These are phyloP conservation scores for Rosa lucieae DNA, from an alignment of 306 rosid genomes.

Conservation along the genomic window DNA sequence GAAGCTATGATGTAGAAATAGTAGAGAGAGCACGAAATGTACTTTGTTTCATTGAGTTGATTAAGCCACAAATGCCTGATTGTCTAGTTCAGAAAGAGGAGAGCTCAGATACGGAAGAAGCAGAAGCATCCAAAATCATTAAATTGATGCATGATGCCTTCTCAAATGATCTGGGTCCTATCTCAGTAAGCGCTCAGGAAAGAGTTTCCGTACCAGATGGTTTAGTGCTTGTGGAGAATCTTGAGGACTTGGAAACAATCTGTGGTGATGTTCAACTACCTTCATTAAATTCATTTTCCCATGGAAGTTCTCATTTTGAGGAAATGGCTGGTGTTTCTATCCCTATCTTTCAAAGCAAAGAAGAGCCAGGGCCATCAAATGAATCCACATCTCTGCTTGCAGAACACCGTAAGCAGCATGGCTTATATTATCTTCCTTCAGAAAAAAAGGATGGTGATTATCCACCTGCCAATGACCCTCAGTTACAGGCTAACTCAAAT, in stretches of 20 bases:
- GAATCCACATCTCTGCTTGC: conserved; percentile 73
- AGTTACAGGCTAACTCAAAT: conserved; percentile 37
- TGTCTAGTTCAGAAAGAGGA: conserved; percentile 35
- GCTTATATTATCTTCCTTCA: conserved; percentile 81
- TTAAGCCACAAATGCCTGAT: conserved; percentile 45
- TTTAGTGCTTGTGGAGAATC: conserved; percentile 67
- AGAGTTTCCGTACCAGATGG: conserved; percentile 84
- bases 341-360: conserved; percentile 38
- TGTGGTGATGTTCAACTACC: conserved; percentile 67
- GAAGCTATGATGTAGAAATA: conserved; percentile 75
- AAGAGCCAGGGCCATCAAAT: conserved; percentile 49
- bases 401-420: conserved; percentile 90
- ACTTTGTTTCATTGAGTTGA: conserved; percentile 59
- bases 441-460: conserved; percentile 68
- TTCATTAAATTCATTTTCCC: conserved; percentile 35
- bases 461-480: conserved; percentile 80
- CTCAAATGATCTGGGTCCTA: conserved; percentile 69
- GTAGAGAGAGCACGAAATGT: conserved; percentile 75
- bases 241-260: conserved; percentile 58
- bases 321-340: conserved; percentile 36
- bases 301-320: conserved; percentile 42
- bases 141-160: conserved; percentile 53
- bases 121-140: conserved; percentile 43
- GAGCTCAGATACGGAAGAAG: conserved; percentile 34
- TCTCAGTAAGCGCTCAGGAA: conserved; percentile 71